Conservation (phyloP, 2,329 filamentous ascomycete species). For the Exophiala bonariae region DNA sequence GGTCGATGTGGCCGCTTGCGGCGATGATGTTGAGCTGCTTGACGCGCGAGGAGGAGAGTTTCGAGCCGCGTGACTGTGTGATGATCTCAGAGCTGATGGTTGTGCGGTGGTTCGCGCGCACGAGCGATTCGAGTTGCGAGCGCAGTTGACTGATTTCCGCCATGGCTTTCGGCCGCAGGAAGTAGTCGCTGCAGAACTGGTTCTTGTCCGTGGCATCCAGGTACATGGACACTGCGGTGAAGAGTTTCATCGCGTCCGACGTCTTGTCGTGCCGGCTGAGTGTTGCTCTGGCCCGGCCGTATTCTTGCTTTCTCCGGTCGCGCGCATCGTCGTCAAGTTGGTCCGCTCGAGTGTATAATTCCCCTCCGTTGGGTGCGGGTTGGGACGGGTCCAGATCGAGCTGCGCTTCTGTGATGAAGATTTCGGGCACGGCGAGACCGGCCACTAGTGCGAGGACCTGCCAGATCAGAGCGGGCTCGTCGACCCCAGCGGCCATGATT, state of each 20-base stretch:
- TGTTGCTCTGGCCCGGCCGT: constrained; percentile 72
- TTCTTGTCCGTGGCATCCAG: constrained; percentile 63
- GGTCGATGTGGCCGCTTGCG: constrained; percentile 89
- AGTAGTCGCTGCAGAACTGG: constrained; percentile 77
- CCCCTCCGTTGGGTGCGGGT: constrained; percentile 36
- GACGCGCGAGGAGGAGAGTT: constrained; percentile 67
- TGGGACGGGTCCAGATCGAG: constrained; percentile 57
- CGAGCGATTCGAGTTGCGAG: constrained; percentile 76
- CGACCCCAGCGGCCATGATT: constrained; percentile 84
- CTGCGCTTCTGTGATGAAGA: constrained; percentile 82
- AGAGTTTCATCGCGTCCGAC: constrained; percentile 85
- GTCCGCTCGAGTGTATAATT: constrained; percentile 62
- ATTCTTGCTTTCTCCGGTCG: constrained; percentile 63
- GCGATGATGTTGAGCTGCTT: constrained; percentile 86
- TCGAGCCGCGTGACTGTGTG: constrained; percentile 57
- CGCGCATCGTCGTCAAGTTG: constrained; percentile 70
- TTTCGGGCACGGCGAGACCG: constrained; percentile 80
- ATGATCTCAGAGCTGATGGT: constrained; percentile 61
- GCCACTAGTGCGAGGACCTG: constrained; percentile 89
- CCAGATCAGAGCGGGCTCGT: constrained; percentile 71
- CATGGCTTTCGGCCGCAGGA: constrained; percentile 83
- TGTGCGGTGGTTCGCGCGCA: constrained; percentile 69
- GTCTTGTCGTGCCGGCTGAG: constrained; percentile 79
- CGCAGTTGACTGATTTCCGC: constrained; percentile 83
- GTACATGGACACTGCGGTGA: constrained; percentile 86